Evolutionary conservation across 257 asterid genomes (phyloP).

Genomic region (Primulina eburnea): DNA sequence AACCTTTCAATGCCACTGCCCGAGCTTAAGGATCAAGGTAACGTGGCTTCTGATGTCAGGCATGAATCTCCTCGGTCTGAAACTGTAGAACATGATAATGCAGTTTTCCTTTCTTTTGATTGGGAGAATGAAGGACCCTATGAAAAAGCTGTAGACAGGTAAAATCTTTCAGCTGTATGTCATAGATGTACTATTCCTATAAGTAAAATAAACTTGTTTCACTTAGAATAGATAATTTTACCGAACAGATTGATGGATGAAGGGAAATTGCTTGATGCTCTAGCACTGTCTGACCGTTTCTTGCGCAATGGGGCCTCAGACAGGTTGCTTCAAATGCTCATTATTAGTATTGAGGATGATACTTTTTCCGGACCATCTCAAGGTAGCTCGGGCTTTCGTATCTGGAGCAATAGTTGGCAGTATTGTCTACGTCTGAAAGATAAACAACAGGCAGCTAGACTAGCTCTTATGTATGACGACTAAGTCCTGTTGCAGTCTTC

Average conservation of each 20-base stretch:
- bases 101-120: constrained; percentile 84
- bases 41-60: constrained; percentile 51
- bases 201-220: background rate
- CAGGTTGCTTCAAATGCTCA: constrained; percentile 74
- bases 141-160: constrained; percentile 93
- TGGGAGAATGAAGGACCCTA: constrained; percentile 94
- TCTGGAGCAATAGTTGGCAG: constrained; percentile 92
- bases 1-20: constrained; percentile 41
- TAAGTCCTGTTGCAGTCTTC: constrained; percentile 21
- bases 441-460: constrained; percentile 77
- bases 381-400: constrained; percentile 49
- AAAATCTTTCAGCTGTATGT: constrained; percentile 20
- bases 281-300: constrained; percentile 94
- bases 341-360: constrained; percentile 63
- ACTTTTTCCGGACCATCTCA: constrained; percentile 43
- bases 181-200: background rate
- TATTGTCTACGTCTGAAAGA: constrained; percentile 89
- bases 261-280: constrained; percentile 90
- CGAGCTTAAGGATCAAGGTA: constrained; percentile 53
- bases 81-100: constrained; percentile 50
- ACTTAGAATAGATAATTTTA: constrained; percentile 23
- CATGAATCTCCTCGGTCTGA: constrained; percentile 57
- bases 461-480: constrained; percentile 76
- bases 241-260: constrained; percentile 76
- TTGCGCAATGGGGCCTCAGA: constrained; percentile 90